These are phyloP conservation scores for Pharnaceum exiguum DNA, from an alignment of 148 eudicot genomes.

Conservation along the genomic window DNA sequence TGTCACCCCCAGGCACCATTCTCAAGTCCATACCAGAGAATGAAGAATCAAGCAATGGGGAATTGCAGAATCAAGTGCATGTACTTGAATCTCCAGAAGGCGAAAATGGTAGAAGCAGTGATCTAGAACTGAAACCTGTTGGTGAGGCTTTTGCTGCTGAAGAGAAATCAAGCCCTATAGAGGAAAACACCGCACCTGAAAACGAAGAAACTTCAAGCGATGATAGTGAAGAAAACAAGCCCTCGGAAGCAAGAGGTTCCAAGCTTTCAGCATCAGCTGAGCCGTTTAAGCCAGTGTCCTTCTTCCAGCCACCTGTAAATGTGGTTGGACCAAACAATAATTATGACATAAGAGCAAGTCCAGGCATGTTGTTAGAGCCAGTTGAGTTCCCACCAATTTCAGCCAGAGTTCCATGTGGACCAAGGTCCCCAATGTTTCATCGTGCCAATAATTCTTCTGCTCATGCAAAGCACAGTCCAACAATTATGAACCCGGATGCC, in stretches of 20 bases:
- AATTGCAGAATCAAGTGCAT: constrained; percentile 13
- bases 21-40: constrained; percentile 54
- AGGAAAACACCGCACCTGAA: constrained; percentile 28
- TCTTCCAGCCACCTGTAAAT: constrained; percentile 36
- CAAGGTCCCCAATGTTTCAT: constrained; percentile 77
- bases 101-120: constrained; percentile 14
- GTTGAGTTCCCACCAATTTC: constrained; percentile 79
- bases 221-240: constrained; percentile 49
- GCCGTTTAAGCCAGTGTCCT: constrained; percentile 68
- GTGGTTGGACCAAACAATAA: constrained; percentile 30
- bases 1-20: constrained; percentile 95
- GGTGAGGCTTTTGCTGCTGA: constrained; percentile 29
- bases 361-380: constrained; percentile 64
- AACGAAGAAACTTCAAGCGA: constrained; percentile 24
- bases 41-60: constrained; percentile 45
- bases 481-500: constrained; percentile 89
- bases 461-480: constrained; percentile 41
- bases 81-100: constrained; percentile 29
- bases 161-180: constrained; percentile 7
- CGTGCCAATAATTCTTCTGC: constrained; percentile 41
- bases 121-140: constrained; percentile 29
- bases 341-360: constrained; percentile 65
- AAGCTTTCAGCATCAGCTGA: constrained; percentile 93
- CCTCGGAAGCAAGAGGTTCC: constrained; percentile 56
- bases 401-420: constrained; percentile 89